Conservation (phyloP, 164 flowering plant genomes). For the Magnolia sinica region DNA sequence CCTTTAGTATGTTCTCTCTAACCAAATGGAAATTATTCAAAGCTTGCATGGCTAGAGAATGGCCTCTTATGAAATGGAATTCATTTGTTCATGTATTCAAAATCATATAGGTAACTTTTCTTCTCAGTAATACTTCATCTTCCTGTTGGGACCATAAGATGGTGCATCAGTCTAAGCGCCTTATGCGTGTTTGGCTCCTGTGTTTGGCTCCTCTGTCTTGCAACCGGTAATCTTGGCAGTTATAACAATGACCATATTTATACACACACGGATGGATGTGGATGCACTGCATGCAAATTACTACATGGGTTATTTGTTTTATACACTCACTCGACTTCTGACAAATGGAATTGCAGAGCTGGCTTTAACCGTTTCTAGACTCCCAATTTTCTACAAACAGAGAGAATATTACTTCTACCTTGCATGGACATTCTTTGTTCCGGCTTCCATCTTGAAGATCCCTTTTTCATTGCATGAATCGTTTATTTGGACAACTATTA, state of each 20-base stretch:
- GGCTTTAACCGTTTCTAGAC: too few relatives aligned
- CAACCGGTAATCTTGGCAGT: not conserved
- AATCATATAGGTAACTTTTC: conserved; percentile 21
- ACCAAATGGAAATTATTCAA: conserved; percentile 48
- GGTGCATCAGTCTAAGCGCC: not conserved
- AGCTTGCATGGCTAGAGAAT: conserved; percentile 56
- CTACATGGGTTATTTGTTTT: conserved; percentile 45
- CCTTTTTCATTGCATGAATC: too few relatives aligned
- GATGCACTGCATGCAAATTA: conserved; percentile 13
- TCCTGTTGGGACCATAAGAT: not conserved
- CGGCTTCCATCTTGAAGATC: too few relatives aligned
- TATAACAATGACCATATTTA: not conserved
- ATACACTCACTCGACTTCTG: conserved; percentile 19
- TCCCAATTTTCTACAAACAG: too few relatives aligned
- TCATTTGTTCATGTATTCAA: conserved; percentile 57
- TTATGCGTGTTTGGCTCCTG: conserved; percentile 17
- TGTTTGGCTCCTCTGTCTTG: conserved; percentile 9
- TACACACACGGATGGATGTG: not conserved
- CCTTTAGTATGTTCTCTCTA: conserved; percentile 36
- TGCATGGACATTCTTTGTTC: too few relatives aligned
- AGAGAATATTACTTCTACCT: too few relatives aligned
- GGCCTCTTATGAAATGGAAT: conserved; percentile 57
- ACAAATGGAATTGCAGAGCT: too few relatives aligned
- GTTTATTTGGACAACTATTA: too few relatives aligned
- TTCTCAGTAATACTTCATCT: not conserved